Evolutionary conservation across 352 stramenopile genomes (phyloP).

Genomic region (Globisporangium nodosum): DNA sequence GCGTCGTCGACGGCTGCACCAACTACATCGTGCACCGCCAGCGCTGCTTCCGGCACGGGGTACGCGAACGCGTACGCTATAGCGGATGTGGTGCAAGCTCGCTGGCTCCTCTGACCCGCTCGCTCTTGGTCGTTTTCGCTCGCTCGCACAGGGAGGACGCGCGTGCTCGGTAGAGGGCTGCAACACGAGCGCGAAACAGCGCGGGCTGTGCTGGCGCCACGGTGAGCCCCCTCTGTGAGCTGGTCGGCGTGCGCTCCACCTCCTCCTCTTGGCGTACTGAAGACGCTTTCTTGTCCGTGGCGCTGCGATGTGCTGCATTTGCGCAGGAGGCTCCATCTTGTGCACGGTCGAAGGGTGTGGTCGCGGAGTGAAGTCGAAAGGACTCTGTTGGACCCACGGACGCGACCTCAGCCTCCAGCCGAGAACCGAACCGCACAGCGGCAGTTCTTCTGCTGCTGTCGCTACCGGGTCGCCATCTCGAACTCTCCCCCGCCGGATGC

Average conservation of each 20-base stretch:
- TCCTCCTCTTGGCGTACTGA: no score
- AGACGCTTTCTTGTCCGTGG: not conserved
- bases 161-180: conserved; percentile 26
- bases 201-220: conserved; percentile 21
- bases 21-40: conserved; percentile 47
- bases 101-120: no score
- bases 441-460: not conserved
- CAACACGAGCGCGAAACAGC: conserved; percentile 23
- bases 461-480: not conserved
- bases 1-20: conserved; percentile 29
- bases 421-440: not conserved
- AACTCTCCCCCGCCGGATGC: not conserved
- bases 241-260: not conserved
- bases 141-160: conserved; percentile 22
- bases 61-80: not conserved
- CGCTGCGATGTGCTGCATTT: no score
- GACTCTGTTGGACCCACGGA: conserved; percentile 16
- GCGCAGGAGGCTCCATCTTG: conserved; percentile 19
- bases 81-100: no score
- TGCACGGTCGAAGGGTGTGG: conserved; percentile 22
- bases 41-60: conserved; percentile 37
- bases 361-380: conserved; percentile 20
- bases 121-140: no score
- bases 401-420: not conserved
- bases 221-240: conserved; percentile 1